Base-by-base conservation (phyloP, 2,329 filamentous ascomycete species). In the Aureobasidium melanogenum region DNA sequence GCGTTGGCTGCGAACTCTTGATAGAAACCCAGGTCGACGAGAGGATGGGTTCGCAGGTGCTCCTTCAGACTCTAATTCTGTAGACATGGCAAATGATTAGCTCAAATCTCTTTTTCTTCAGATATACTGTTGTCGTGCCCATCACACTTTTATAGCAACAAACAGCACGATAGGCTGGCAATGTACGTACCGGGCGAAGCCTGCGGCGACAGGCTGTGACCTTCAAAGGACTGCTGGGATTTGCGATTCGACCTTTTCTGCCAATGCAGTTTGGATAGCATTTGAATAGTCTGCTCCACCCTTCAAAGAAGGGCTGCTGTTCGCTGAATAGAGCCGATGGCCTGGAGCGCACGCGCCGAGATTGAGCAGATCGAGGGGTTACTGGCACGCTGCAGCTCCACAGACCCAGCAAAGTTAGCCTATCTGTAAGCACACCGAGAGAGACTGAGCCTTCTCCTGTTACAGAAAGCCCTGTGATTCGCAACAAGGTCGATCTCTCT, bases 221-320 rank as follows among this genome's bases (percentile, higher is more conserved):
- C 54, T 32, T 59, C 56, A 32, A 59, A 39, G 38, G 56, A 59
- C 32, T 48, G 56, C 56, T 59, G 56, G 15, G 56, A 59, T 32
- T 59, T 48, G 43, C 59, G 48, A 28, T 54, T 61, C 30, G 48
- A 24, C 39, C 59, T 52, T 50, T 61, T 61, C 59, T 61, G 59
- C 59, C 59, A 61, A 44, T 52, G 59, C 41, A 61, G 41, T 61
- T 61, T 61, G 59, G 59, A 61, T 54, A 61, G 59, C 59, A 61
- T 61, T 47, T 46, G 48, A 47, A 55, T 57, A 47, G 44, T 59
- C 34, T 48, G 44, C 30, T 50, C 56, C 56, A 59, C 43, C 56
- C 56, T 44, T 19, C 32, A 59, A 9, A 44, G 28, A 30, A 30
- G 56, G 43, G 56, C 56, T 41, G 56, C 56, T 59, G 43, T 34